These are phyloP conservation scores for Dendrobium nobile DNA, from an alignment of 106 monocot species.

Conservation along the genomic window DNA sequence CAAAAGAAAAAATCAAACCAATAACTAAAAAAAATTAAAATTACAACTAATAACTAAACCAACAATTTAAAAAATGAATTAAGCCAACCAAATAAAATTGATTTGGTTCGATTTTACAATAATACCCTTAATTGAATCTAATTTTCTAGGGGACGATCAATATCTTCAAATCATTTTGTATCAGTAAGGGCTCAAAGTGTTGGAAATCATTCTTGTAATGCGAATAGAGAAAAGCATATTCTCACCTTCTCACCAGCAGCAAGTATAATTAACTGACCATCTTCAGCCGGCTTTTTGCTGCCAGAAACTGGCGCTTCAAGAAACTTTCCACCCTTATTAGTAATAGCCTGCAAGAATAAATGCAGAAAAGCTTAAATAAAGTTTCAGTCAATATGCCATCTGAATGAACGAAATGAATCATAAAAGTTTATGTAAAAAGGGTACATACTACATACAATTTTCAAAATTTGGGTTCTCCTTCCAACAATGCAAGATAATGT, in stretches of 20 bases:
- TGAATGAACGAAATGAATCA: neutral
- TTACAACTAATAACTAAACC: too few species aligned
- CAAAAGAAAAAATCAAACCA: too few species aligned
- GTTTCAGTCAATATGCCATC: neutral
- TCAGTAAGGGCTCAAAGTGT: neutral
- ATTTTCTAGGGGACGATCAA: neutral
- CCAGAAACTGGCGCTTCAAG: slow-evolving; percentile 98
- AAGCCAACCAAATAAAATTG: too few species aligned
- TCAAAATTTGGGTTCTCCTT: neutral
- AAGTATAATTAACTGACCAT: slow-evolving; percentile 95
- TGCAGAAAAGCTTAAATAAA: neutral
- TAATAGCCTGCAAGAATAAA: slow-evolving; percentile 49
- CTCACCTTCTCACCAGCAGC: slow-evolving; percentile 93
- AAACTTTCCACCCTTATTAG: slow-evolving; percentile 66
- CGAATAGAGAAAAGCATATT: neutral
- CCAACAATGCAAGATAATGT: neutral
- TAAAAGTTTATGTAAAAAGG: neutral
- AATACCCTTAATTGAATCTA: neutral
- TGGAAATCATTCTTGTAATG: neutral
- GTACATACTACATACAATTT: neutral
- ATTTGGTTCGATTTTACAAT: too few species aligned
- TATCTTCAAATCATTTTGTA: neutral
- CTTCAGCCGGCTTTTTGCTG: slow-evolving; percentile 98
- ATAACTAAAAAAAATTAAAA: too few species aligned
- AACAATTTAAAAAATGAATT: too few species aligned